A percentile compares a stretch with the other conserved stretches of the same genome.
Conservation (phyloP, 306 rosid genomes). For the Fragaria nilgerrensis region DNA sequence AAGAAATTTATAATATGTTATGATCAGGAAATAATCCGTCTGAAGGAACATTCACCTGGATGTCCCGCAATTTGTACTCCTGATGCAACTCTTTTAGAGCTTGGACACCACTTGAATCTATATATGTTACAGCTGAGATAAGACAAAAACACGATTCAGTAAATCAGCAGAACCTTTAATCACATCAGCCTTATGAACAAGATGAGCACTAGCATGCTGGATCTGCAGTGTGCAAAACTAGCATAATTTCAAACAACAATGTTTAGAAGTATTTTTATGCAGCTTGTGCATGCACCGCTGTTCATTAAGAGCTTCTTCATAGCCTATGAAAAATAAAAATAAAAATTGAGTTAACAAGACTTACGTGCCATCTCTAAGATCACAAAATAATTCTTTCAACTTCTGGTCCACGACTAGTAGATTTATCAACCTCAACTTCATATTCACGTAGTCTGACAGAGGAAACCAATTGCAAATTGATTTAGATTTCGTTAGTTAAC, state of each 20-base stretch:
- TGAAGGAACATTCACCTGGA: constrained; percentile 47
- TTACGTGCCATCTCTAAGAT: constrained; percentile 96
- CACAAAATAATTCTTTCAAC: constrained; percentile 89
- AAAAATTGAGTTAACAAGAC: constrained; percentile 35
- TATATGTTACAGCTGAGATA: constrained; percentile 85
- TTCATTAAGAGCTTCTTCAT: background rate
- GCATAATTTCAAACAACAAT: constrained; percentile 6
- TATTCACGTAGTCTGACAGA: constrained; percentile 79
- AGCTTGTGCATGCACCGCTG: background rate
- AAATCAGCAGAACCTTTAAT: background rate
- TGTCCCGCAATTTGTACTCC: constrained; percentile 85
- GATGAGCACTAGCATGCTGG: background rate
- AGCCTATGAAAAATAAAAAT: background rate
- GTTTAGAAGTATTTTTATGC: background rate
- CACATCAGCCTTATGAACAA: constrained; percentile 9
- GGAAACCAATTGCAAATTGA: constrained; percentile 18
- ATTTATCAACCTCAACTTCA: constrained; percentile 72
- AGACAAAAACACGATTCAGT: constrained; percentile 18
- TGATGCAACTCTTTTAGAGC: constrained; percentile 85
- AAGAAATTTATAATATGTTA: background rate
- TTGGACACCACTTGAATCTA: constrained; percentile 93
- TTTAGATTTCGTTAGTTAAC: constrained; percentile 17
- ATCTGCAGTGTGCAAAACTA: background rate
- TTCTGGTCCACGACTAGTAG: constrained; percentile 75
- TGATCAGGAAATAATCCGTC: background rate